phyloP scores from a whole-genome alignment of 306 rosid species.

The Rosa multiflora region DNA sequence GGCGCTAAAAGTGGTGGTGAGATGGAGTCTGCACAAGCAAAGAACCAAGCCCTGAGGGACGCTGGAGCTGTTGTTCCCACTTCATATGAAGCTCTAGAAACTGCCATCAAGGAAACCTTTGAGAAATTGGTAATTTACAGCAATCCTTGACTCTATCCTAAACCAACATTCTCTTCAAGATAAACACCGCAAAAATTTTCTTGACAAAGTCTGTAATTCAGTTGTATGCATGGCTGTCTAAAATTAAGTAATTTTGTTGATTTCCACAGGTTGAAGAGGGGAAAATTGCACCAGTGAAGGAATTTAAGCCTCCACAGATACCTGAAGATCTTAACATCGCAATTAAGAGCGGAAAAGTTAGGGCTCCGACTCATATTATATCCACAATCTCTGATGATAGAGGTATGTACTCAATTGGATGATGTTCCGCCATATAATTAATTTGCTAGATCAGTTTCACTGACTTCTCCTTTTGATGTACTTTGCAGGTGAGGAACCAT shows the following conservation, averaged over 20 bases:
- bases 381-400: conserved; percentile 99
- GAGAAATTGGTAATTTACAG: conserved; percentile 69
- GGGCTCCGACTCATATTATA: conserved; percentile 96
- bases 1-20: conserved; percentile 99
- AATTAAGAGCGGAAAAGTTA: conserved; percentile 95
- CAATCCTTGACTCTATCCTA: conserved; percentile 23
- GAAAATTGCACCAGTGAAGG: conserved; percentile 74
- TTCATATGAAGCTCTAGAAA: conserved; percentile 84
- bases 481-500: conserved; percentile 90
- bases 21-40: conserved; percentile 96
- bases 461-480: conserved; percentile 25
- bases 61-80: conserved; percentile 99
- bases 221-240: not conserved
- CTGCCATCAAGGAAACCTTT: conserved; percentile 73
- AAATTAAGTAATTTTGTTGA: conserved; percentile 11
- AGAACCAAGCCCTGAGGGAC: conserved; percentile 88
- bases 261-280: conserved; percentile 63
- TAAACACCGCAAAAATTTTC: not conserved
- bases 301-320: conserved; percentile 86
- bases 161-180: not conserved
- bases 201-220: conserved; percentile 1
- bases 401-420: conserved; percentile 46
- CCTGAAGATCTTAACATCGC: conserved; percentile 91
- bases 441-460: conserved; percentile 8
- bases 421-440: conserved; percentile 10